Percentiles rank a stretch among this genome's conserved stretches.
phyloP scores from a whole-genome alignment of 129 eudicot species.

The Mikania micrantha region DNA sequence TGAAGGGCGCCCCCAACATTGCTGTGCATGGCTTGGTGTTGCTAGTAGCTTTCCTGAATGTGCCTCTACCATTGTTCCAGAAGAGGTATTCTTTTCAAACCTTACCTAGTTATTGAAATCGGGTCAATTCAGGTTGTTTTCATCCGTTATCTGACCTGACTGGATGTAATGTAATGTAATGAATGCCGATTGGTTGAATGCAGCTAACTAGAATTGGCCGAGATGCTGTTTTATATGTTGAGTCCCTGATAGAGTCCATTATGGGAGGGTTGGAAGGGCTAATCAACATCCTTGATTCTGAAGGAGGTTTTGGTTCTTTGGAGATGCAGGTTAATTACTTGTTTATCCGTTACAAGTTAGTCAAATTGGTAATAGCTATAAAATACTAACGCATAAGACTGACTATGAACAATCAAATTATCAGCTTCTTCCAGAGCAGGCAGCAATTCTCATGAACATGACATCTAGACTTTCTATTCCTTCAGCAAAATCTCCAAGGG shows the following conservation, averaged over 20 bases:
- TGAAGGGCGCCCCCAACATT: slow-evolving; percentile 99
- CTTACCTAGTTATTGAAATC: background rate
- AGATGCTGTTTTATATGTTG: slow-evolving; percentile 95
- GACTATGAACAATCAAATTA: slow-evolving; percentile 11
- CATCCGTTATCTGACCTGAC: background rate
- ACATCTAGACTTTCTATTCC: slow-evolving; percentile 69
- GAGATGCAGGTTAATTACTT: slow-evolving; percentile 80
- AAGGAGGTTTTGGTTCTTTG: slow-evolving; percentile 98
- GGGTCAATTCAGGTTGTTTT: background rate
- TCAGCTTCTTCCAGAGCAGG: slow-evolving; percentile 99
- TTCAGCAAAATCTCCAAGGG: slow-evolving; percentile 77
- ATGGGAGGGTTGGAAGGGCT: slow-evolving; percentile 99
- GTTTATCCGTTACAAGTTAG: slow-evolving; percentile 7
- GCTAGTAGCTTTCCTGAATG: slow-evolving; percentile 99
- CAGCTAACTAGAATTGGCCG: slow-evolving; percentile 94
- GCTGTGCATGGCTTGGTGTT: slow-evolving; percentile 99
- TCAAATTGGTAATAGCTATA: background rate
- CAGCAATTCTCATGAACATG: slow-evolving; percentile 84
- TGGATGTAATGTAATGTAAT: slow-evolving; percentile 9
- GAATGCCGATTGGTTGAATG: slow-evolving; percentile 25
- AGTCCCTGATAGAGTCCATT: slow-evolving; percentile 93
- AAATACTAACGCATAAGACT: slow-evolving; percentile 14
- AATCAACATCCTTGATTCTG: slow-evolving; percentile 94
- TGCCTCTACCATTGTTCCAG: slow-evolving; percentile 90
- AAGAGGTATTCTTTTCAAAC: slow-evolving; percentile 57